Conservation (phyloP, 2,329 filamentous ascomycete species). For the Sordariomycetes sp. region DNA sequence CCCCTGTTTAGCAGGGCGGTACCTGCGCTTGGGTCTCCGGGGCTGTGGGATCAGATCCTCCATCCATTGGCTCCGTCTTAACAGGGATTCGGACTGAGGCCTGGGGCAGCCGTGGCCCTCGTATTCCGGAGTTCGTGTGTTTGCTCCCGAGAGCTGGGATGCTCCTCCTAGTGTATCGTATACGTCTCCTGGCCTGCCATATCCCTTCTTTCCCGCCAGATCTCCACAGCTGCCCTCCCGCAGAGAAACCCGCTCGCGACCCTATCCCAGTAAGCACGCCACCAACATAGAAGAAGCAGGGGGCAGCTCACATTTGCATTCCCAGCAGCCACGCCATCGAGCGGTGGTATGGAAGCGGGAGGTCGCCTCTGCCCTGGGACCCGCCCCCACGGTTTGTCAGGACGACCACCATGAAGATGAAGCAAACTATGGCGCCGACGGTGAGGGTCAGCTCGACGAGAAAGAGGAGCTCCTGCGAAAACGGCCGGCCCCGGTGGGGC, state of each 20-base stretch:
- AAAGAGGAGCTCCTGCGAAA: background rate
- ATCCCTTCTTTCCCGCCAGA: background rate
- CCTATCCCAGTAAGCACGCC: background rate
- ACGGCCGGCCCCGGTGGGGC: background rate
- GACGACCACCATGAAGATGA: background rate
- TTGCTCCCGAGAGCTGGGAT: too few species aligned
- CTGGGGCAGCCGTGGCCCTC: too few species aligned
- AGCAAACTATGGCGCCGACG: background rate
- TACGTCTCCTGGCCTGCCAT: background rate
- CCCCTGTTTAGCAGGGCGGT: too few species aligned
- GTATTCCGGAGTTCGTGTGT: too few species aligned
- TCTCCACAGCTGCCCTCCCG: background rate
- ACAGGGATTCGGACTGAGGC: background rate
- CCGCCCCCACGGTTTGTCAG: background rate
- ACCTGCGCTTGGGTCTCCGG: too few species aligned
- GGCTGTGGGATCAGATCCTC: too few species aligned
- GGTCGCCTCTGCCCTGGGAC: background rate
- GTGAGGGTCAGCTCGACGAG: background rate
- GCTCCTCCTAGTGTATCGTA: background rate
- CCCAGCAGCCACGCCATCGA: slow-evolving; percentile 2
- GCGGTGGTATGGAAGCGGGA: background rate
- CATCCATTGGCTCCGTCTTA: background rate
- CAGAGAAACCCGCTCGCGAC: background rate
- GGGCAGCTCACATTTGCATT: background rate
- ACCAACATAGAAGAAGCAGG: background rate